These are phyloP conservation scores for Lentithecium fluviatile DNA, from an alignment of 495 filamentous ascomycete genomes.

Conservation along the genomic window DNA sequence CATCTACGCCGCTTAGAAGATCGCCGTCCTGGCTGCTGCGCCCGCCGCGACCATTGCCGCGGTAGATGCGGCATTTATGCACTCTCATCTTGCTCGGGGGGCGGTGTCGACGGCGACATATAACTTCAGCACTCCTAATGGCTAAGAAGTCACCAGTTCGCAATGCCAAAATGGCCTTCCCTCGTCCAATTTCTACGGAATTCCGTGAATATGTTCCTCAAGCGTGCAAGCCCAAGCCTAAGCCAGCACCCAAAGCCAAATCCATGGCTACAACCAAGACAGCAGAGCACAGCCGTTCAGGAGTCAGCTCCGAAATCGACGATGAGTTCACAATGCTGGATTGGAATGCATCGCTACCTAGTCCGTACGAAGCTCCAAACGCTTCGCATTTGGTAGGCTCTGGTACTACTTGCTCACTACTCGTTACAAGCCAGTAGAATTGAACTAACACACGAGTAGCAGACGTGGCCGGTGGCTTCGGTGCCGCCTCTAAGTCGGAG, in stretches of 20 bases:
- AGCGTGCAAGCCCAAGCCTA: constrained; percentile 4
- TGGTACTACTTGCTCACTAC: constrained; percentile 9
- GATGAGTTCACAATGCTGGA: constrained; percentile 8
- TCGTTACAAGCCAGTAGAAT: constrained; percentile 12
- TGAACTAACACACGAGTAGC: constrained; percentile 7
- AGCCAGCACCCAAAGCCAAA: constrained; percentile 10
- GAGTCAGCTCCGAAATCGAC: constrained; percentile 4
- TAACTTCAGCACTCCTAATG: constrained; percentile 12
- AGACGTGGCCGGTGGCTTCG: constrained; percentile 3
- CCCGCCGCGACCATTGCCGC: constrained; percentile 1
- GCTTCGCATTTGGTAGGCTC: constrained; percentile 9
- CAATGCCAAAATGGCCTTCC: constrained; percentile 13
- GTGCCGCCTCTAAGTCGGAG: constrained; percentile 5
- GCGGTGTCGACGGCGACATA: constrained; percentile 5
- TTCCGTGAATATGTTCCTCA: constrained; percentile 12
- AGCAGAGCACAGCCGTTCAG: constrained; percentile 9
- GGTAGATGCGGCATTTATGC: constrained; percentile 12
- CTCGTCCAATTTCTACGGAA: constrained; percentile 7
- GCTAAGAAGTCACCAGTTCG: constrained; percentile 1
- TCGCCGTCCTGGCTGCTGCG: no score
- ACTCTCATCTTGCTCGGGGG: not conserved
- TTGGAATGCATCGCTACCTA: constrained; percentile 10
- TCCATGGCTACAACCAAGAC: constrained; percentile 9
- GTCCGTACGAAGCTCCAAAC: not conserved
- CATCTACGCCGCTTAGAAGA: no score